Conservation (phyloP, 2,329 filamentous ascomycete genomes). For the Mycogone perniciosa region DNA sequence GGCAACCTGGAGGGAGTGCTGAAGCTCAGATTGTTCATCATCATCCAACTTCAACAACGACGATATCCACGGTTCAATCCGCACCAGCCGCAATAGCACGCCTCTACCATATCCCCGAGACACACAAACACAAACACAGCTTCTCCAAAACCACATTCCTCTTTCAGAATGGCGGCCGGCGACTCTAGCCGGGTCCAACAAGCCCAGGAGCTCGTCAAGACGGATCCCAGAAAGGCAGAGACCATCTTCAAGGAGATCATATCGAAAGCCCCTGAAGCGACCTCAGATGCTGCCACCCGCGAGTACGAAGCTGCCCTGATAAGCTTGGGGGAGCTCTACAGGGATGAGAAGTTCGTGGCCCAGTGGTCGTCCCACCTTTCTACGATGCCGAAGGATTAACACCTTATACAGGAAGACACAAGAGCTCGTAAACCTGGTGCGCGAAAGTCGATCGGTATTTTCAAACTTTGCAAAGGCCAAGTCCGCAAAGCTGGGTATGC, state of each 20-base stretch:
- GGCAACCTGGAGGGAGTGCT: constrained; percentile 28
- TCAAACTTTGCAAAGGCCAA: constrained; percentile 98
- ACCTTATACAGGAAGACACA: constrained; percentile 57
- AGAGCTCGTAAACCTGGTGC: constrained; percentile 84
- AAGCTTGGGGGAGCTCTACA: constrained; percentile 84
- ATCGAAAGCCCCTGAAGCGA: constrained; percentile 74
- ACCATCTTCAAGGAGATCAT: constrained; percentile 84
- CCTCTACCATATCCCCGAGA: background rate
- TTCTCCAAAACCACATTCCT: background rate
- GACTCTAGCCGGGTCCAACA: constrained; percentile 69
- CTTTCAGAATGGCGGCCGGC: constrained; percentile 47
- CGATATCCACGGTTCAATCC: background rate
- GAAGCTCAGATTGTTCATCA: constrained; percentile 11
- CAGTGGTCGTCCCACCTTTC: constrained; percentile 15
- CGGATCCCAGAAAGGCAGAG: constrained; percentile 78
- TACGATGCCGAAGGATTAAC: constrained; percentile 9
- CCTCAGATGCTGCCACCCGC: constrained; percentile 74
- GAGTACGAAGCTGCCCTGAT: constrained; percentile 89
- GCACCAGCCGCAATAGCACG: background rate
- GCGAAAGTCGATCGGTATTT: constrained; percentile 81
- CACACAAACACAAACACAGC: background rate
- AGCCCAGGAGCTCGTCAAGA: constrained; percentile 76
- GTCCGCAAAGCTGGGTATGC: constrained; percentile 90
- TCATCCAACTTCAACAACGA: background rate
- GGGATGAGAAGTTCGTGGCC: constrained; percentile 67